Evolutionary conservation across 2,329 filamentous ascomycete species (phyloP), one percentile per base, ranked within the genome.

Genomic region (Basipetospora sp.): DNA sequence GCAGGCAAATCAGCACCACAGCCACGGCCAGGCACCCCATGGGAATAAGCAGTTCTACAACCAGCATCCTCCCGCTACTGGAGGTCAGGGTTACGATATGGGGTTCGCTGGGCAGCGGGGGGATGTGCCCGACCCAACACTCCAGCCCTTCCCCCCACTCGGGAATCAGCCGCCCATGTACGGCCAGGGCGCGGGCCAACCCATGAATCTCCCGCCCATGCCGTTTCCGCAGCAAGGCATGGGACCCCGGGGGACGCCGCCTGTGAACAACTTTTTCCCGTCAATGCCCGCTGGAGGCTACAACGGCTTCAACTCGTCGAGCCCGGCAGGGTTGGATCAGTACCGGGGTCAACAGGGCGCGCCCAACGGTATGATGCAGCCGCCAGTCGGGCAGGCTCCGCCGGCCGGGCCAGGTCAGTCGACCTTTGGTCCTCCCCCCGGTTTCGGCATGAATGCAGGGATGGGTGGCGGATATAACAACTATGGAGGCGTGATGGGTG

Each of bases 211-310:
- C 42, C 65, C 71, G 49, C 70, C 68, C 45, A 50, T 75, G 45
- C 70, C 73, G 44, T 76, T 71, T 48, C 71, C 74, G 50, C 72
- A 74, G 50, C 72, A 74, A 50, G 62, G 52, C 48, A 63, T 76
- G 58, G 62, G 77, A 53, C 61, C 62, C 33, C 63, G 72, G 14
- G 64, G 61, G 8, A 56, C 58, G 2, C 67, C 69, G 10, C 65
- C 65, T 8, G 65, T 74, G 58, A 67, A 62, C 50, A 72, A 67
- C 51, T 74, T 63, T 53, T 77, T 67, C 48, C 64, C 69, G 4
- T 52, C 58, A 6, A 67, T 77, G 63, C 71, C 68, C 50, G 59
- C 64, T 27, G 67, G 67, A 1, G 22, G 22, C 22, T 75, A 67
- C 47, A 62, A 58, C n/a, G 63, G 58, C n/a, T 76, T 67, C 47